phyloP scores from a whole-genome alignment of 108 stramenopile species.

The Discostella pseudostelligera region DNA sequence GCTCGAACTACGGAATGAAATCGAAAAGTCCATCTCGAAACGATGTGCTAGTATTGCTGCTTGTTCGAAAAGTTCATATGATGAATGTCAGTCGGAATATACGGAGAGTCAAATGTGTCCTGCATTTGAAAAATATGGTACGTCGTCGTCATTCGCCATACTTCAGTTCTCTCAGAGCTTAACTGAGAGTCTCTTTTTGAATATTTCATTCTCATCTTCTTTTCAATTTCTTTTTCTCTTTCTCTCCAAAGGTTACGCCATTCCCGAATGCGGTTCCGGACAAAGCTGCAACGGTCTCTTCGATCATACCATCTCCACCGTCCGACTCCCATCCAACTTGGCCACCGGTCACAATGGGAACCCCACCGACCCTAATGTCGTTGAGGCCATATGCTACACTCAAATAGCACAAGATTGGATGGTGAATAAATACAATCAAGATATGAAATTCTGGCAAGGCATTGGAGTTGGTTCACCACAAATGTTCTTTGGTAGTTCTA shows the following conservation, averaged over 20 bases:
- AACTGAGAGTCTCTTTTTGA: too few relatives aligned
- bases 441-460: conserved; percentile 25
- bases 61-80: conserved; percentile 24
- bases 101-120: conserved; percentile 28
- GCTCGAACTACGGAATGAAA: conserved; percentile 38
- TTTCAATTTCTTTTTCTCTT: too few relatives aligned
- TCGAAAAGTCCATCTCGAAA: conserved; percentile 24
- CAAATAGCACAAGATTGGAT: conserved; percentile 34
- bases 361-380: conserved; percentile 30
- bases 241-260: conserved; percentile 8
- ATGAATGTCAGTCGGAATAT: conserved; percentile 40
- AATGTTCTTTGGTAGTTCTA: conserved; percentile 55
- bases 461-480: conserved; percentile 39
- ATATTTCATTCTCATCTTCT: too few relatives aligned
- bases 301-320: conserved; percentile 29
- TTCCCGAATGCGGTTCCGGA: conserved; percentile 32
- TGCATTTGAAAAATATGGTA: conserved; percentile 8
- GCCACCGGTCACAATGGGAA: conserved; percentile 21
- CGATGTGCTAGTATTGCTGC: conserved; percentile 36
- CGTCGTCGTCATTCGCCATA: background rate
- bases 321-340: conserved; percentile 19
- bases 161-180: too few relatives aligned
- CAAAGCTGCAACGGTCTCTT: conserved; percentile 30
- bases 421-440: conserved; percentile 31
- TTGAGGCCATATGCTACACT: conserved; percentile 36